Evolutionary conservation across 2,329 filamentous ascomycete genomes (phyloP).

Genomic region (Daldinia sp.): DNA sequence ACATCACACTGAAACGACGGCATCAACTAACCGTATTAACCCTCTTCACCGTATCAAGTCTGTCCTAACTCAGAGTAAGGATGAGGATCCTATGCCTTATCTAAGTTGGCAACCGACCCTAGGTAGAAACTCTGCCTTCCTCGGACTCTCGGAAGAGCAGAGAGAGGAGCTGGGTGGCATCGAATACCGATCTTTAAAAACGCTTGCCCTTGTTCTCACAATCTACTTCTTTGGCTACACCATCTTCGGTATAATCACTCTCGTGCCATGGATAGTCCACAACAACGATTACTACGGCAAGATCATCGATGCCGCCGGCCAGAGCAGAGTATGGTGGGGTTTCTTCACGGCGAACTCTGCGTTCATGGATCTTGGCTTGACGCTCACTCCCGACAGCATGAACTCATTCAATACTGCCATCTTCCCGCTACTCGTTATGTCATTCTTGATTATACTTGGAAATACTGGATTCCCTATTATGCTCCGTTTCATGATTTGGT

Average conservation of each 20-base stretch:
- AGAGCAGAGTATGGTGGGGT: conserved; percentile 86
- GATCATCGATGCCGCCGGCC: conserved; percentile 71
- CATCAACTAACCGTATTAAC: conserved; percentile 44
- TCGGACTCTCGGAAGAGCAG: conserved; percentile 88
- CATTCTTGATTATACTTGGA: conserved; percentile 91
- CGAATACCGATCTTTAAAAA: conserved; percentile 92
- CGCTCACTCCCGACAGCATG: conserved; percentile 94
- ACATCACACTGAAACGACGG: conserved; percentile 54
- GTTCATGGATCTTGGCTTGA: conserved; percentile 96
- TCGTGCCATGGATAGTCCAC: conserved; percentile 84
- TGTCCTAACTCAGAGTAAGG: conserved; percentile 65
- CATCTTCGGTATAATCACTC: conserved; percentile 76
- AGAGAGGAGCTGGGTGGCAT: conserved; percentile 96
- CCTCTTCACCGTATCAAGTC: conserved; percentile 68
- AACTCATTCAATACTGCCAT: conserved; percentile 83
- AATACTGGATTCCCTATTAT: conserved; percentile 97
- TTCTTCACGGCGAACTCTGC: conserved; percentile 89
- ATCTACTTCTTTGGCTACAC: conserved; percentile 88
- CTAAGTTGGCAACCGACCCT: conserved; percentile 94
- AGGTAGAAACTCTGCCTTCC: conserved; percentile 91
- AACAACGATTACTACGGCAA: conserved; percentile 70
- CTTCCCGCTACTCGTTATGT: conserved; percentile 80
- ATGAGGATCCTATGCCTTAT: conserved; percentile 79
- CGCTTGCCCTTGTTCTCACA: conserved; percentile 81
- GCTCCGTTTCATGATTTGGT: conserved; percentile 93